Evolutionary conservation across 2,329 filamentous ascomycete species (phyloP).

Genomic region (Xylaria sp.): DNA sequence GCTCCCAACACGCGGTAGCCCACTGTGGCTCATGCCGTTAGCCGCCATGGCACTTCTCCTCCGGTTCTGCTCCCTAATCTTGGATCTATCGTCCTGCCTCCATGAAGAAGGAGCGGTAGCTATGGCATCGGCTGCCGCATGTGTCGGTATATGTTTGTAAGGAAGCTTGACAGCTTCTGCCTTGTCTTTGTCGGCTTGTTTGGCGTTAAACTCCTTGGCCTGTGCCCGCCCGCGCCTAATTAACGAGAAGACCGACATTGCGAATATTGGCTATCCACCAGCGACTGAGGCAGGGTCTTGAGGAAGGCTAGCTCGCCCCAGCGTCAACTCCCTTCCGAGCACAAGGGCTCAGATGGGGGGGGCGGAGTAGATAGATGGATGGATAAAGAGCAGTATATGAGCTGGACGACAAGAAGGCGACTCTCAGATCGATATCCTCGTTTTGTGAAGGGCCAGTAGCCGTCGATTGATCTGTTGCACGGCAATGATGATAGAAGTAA

Average conservation of each 20-base stretch:
- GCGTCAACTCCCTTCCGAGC: conserved; percentile 15
- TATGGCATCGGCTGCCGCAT: conserved; percentile 68
- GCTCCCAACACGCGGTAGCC: conserved; percentile 59
- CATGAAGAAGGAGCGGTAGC: conserved; percentile 63
- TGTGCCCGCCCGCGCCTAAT: conserved; percentile 52
- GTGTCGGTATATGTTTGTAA: conserved; percentile 70
- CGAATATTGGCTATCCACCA: conserved; percentile 12
- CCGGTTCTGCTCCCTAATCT: conserved; percentile 62
- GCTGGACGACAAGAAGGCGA: not conserved
- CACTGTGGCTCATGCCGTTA: conserved; percentile 48
- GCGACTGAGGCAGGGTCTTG: not conserved
- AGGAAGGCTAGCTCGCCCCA: conserved; percentile 11
- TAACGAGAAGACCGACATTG: conserved; percentile 40
- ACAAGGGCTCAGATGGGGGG: conserved; percentile 8
- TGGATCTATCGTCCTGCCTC: conserved; percentile 58
- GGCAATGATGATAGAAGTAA: not conserved
- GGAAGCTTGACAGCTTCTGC: conserved; percentile 55
- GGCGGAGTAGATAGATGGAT: not conserved
- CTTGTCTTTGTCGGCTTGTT: conserved; percentile 59
- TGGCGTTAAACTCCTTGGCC: conserved; percentile 64
- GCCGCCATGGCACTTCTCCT: conserved; percentile 61
- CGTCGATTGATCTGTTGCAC: not conserved
- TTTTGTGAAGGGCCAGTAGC: not conserved
- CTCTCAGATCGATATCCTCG: conserved; percentile 1
- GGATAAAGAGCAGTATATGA: not conserved